phyloP scores from a whole-genome alignment of 2,329 filamentous ascomycete species.

The Zymoseptoria ardabiliae region DNA sequence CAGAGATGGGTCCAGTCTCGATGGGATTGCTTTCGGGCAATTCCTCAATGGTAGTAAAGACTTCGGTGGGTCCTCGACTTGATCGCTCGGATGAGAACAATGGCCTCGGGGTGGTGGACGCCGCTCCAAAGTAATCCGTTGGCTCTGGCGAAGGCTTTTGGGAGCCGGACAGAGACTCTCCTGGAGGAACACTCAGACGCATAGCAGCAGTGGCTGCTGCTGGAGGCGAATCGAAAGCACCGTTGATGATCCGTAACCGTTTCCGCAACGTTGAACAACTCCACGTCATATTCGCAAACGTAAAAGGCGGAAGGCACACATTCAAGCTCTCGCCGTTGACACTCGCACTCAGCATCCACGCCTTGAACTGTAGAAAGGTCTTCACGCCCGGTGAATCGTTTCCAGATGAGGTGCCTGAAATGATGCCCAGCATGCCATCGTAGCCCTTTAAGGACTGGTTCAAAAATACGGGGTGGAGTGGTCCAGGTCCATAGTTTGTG shows the following conservation, averaged over 20 bases:
- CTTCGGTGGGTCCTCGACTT: slow-evolving; percentile 8
- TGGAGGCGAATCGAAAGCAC: slow-evolving; percentile 28
- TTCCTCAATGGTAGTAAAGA: slow-evolving; percentile 22
- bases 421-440: slow-evolving; percentile 47
- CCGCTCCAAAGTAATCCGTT: slow-evolving; percentile 23
- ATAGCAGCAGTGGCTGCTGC: slow-evolving; percentile 12
- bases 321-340: slow-evolving; percentile 48
- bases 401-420: slow-evolving; percentile 44
- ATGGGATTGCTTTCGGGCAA: not conserved
- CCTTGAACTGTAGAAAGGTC: slow-evolving; percentile 58
- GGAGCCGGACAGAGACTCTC: slow-evolving; percentile 1
- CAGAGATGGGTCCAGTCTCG: not conserved
- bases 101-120: slow-evolving; percentile 4
- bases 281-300: slow-evolving; percentile 62
- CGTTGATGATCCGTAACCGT: slow-evolving; percentile 62
- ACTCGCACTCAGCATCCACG: slow-evolving; percentile 57
- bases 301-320: slow-evolving; percentile 47
- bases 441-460: slow-evolving; percentile 60
- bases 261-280: slow-evolving; percentile 61
- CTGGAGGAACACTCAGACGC: slow-evolving; percentile 23
- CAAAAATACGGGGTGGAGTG: slow-evolving; percentile 57
- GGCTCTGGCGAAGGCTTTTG: slow-evolving; percentile 13
- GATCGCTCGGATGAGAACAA: slow-evolving; percentile 5
- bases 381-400: slow-evolving; percentile 32
- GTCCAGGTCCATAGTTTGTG: slow-evolving; percentile 46